Evolutionary conservation across 352 stramenopile genomes (phyloP), one percentile per base, ranked within the genome.

Genomic region (Phytophthora citricola): DNA sequence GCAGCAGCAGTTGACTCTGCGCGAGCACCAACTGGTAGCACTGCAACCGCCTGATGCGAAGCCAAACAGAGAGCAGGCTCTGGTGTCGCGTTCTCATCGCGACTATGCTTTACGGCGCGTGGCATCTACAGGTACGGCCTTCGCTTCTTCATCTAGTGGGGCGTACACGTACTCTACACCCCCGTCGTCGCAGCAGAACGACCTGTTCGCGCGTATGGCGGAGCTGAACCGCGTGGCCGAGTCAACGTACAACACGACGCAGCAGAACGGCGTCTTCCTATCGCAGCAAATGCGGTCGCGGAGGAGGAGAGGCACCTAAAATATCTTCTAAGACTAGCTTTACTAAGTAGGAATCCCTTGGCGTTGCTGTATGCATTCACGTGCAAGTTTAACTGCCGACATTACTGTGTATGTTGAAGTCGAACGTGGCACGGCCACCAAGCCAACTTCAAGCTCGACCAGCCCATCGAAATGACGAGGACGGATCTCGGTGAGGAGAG

Each of bases 181-280:
- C 40, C 31, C 63, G 43, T 43, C 49, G 8, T 54, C 63, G 27
- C 31, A 55, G n/a, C 24, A 49, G 22, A 58, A 32, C 15, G 58
- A 65, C 50, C 58, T 76, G 51, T 52, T 73, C 29, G 48, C 58
- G 11, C 57, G 63, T 32, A 76, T 76, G 63, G 14, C 63, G 44
- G 69, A 76, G 49, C 64, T 77, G 22, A 69, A 70, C 54, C 52
- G 55, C 26, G 38, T 67, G 32, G 64, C 64, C 24, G 64, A 74
- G 45, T 67, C 56, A 38, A 77, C 57, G 34, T 77, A 77, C 58
- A 62, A 77, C 58, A 71, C 69, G 29, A 71, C 65, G 9, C 64
- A 66, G 50, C 64, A 63, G 41, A 74, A 73, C 43, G 50, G 36
- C n/a, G 46, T 44, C 4, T 63, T 52, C 29, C 40, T 71, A 27